A percentile compares a stretch with the other conserved stretches of the same genome.
These are phyloP conservation scores for Sphaerulina musiva DNA, from an alignment of 2,329 filamentous ascomycete species.

Conservation along the genomic window DNA sequence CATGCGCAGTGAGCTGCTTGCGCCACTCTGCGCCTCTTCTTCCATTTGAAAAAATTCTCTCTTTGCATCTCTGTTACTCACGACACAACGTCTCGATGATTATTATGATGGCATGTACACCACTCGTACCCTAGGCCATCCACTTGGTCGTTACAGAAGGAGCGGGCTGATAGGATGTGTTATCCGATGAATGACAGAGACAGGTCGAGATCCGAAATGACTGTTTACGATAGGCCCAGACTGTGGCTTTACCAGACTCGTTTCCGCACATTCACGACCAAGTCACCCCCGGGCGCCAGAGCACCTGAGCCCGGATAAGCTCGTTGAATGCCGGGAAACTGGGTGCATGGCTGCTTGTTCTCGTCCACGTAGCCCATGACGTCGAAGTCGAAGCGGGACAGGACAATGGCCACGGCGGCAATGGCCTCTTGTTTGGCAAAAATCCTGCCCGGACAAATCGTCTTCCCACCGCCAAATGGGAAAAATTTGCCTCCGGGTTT, in stretches of 20 bases:
- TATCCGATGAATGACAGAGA: too few species aligned
- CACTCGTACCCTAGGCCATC: too few species aligned
- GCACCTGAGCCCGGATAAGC: constrained; percentile 24
- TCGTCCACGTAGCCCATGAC: constrained; percentile 24
- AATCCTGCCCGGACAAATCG: constrained; percentile 25
- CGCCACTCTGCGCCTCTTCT: too few species aligned
- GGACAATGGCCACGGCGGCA: constrained; percentile 24
- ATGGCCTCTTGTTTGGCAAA: constrained; percentile 31
- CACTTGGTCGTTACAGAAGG: too few species aligned
- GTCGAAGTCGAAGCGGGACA: constrained; percentile 27
- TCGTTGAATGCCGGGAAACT: constrained; percentile 22
- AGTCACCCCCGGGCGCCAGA: constrained; percentile 25
- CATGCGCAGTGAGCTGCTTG: too few species aligned
- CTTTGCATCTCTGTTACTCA: too few species aligned
- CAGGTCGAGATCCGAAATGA: too few species aligned
- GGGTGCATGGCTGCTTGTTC: constrained; percentile 17
- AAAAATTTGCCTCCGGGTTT: constrained; percentile 29
- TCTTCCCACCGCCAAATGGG: constrained; percentile 31
- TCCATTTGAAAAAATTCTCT: too few species aligned
- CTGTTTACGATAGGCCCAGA: too few species aligned
- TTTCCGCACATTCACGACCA: constrained; percentile 22
- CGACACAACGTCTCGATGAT: too few species aligned
- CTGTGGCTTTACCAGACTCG: background rate
- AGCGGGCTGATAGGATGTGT: too few species aligned
- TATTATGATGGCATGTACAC: too few species aligned